Evolutionary conservation across 2,329 filamentous ascomycete genomes (phyloP).

Genomic region (Claviceps digitariae): DNA sequence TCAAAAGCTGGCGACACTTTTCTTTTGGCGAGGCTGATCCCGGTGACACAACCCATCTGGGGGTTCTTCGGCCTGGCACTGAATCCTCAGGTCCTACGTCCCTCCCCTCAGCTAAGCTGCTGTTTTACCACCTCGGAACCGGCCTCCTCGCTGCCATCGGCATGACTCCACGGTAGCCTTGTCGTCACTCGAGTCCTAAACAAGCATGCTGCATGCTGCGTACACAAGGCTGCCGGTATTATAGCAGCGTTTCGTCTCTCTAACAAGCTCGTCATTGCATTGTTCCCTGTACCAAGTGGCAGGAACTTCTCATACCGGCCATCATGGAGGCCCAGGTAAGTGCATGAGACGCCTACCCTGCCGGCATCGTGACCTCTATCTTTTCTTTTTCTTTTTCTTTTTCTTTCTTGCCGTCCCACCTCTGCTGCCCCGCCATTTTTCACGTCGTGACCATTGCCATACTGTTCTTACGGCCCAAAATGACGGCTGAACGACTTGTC

Average conservation of each 20-base stretch:
- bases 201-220: slow-evolving; percentile 30
- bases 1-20: not conserved
- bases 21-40: not conserved
- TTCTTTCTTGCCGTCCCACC: not conserved
- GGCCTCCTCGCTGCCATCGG: slow-evolving; percentile 14
- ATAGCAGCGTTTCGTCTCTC: slow-evolving; percentile 25
- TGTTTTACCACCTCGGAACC: not conserved
- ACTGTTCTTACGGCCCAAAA: not conserved
- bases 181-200: slow-evolving; percentile 16
- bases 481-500: too few relatives aligned
- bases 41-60: slow-evolving; percentile 1
- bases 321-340: slow-evolving; percentile 37
- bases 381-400: too few relatives aligned
- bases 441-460: not conserved
- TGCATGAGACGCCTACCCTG: slow-evolving; percentile 7
- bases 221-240: slow-evolving; percentile 27
- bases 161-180: slow-evolving; percentile 30
- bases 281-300: slow-evolving; percentile 7
- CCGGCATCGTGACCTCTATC: not conserved
- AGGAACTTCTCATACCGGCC: not conserved
- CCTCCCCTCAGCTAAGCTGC: not conserved
- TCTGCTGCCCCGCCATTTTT: not conserved
- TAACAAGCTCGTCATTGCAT: slow-evolving; percentile 3
- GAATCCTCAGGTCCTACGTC: not conserved
- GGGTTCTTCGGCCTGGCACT: not conserved